phyloP scores from a whole-genome alignment of 108 stramenopile genomes.

The Phaeodactylum tricornutum region DNA sequence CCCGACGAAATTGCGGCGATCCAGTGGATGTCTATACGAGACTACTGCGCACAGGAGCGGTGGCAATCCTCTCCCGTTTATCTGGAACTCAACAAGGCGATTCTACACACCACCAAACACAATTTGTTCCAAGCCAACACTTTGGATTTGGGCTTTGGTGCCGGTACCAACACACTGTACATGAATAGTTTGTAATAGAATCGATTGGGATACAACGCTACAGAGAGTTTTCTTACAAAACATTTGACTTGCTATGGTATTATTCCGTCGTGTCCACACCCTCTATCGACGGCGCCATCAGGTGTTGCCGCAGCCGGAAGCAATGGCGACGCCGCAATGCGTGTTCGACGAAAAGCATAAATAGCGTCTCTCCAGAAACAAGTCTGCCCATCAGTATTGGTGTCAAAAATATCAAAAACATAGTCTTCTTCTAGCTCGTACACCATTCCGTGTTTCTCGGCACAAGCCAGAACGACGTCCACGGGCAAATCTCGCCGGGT shows the following conservation, averaged over 20 bases:
- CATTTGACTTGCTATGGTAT: no score
- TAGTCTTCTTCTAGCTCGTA: background rate
- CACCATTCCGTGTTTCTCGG: background rate
- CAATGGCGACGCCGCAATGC: no score
- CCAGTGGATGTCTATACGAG: slow-evolving; percentile 67
- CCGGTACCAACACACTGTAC: slow-evolving; percentile 41
- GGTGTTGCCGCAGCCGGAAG: no score
- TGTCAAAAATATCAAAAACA: slow-evolving; percentile 5
- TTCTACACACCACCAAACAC: slow-evolving; percentile 12
- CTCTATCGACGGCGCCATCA: no score
- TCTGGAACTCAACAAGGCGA: slow-evolving; percentile 51
- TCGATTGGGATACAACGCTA: no score
- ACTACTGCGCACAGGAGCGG: slow-evolving; percentile 48
- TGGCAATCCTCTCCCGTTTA: slow-evolving; percentile 59
- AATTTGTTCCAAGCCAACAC: slow-evolving; percentile 2
- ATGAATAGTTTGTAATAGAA: no score
- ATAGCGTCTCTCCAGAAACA: slow-evolving; percentile 7
- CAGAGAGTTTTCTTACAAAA: no score
- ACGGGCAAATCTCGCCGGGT: slow-evolving; percentile 1
- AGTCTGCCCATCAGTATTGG: background rate
- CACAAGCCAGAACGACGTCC: background rate
- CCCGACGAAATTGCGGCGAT: slow-evolving; percentile 67
- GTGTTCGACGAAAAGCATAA: slow-evolving; percentile 3
- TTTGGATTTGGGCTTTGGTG: slow-evolving; percentile 28
- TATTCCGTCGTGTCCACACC: no score